phyloP scores from a whole-genome alignment of 2,329 filamentous ascomycete species.

The Rugonectria rugulosa region DNA sequence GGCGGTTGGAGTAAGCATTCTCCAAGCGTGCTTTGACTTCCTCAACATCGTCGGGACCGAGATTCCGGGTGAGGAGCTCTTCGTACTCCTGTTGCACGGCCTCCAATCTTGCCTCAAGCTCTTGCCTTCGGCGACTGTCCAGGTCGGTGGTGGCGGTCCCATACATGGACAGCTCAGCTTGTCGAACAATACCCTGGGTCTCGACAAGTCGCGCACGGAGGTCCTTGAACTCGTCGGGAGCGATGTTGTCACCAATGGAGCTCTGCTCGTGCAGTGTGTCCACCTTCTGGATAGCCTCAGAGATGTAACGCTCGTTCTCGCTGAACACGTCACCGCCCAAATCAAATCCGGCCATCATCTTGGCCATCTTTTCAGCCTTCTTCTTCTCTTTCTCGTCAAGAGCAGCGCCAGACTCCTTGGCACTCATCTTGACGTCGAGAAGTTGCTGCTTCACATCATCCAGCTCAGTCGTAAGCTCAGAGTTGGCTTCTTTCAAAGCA shows the following conservation, averaged over 20 bases:
- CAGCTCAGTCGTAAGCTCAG: slow-evolving; percentile 88
- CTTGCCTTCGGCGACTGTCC: slow-evolving; percentile 72
- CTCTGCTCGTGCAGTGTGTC: slow-evolving; percentile 81
- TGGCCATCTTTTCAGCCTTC: slow-evolving; percentile 99
- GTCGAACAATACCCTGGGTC: slow-evolving; percentile 89
- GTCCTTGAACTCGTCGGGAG: slow-evolving; percentile 80
- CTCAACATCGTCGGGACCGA: slow-evolving; percentile 79
- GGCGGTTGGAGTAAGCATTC: slow-evolving; percentile 77
- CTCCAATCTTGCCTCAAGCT: slow-evolving; percentile 79
- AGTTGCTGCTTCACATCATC: slow-evolving; percentile 97
- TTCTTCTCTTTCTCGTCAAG: slow-evolving; percentile 98
- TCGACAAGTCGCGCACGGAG: slow-evolving; percentile 83
- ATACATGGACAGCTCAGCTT: slow-evolving; percentile 87
- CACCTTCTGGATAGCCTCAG: slow-evolving; percentile 82
- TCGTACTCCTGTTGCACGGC: slow-evolving; percentile 85
- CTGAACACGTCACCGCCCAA: slow-evolving; percentile 92
- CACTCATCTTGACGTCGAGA: slow-evolving; percentile 94
- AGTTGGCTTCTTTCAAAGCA: slow-evolving; percentile 92
- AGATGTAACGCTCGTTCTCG: slow-evolving; percentile 86
- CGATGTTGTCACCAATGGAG: slow-evolving; percentile 78
- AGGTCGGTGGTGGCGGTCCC: slow-evolving; percentile 70
- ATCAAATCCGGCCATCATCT: slow-evolving; percentile 99
- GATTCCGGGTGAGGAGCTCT: slow-evolving; percentile 78
- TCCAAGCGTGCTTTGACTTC: slow-evolving; percentile 84
- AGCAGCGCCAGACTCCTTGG: slow-evolving; percentile 89